Conservation (phyloP, 179 eudicot genomes). For the Camellia oleifera region DNA sequence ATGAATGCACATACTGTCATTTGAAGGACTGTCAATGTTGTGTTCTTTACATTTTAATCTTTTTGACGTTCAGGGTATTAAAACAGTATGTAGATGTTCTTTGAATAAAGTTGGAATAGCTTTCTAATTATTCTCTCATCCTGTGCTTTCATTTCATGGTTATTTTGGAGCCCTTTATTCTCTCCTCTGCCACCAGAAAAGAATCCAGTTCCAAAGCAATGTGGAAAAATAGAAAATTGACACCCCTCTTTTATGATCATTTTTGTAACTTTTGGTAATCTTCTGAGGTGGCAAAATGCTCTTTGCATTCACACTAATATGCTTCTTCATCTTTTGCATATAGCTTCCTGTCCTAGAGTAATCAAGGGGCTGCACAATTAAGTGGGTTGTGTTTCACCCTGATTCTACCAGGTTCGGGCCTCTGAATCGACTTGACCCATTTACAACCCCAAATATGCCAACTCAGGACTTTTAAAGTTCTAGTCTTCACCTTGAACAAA, state of each 20-base stretch:
- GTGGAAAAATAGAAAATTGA: background rate
- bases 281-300: background rate
- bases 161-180: background rate
- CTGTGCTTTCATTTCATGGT: background rate
- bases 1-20: background rate
- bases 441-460: background rate
- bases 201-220: constrained; percentile 13
- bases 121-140: background rate
- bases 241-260: background rate
- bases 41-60: background rate
- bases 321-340: background rate
- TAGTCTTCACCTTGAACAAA: background rate
- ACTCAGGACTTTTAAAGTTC: background rate
- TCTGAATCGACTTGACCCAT: background rate
- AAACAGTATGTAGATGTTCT: background rate
- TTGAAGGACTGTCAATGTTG: background rate
- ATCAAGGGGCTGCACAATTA: background rate
- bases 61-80: background rate
- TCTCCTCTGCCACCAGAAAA: background rate
- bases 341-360: background rate
- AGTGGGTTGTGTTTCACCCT: background rate
- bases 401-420: background rate
- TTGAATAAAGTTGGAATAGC: background rate
- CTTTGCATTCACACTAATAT: background rate
- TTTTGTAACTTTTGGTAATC: background rate